These are phyloP conservation scores for Rhexocercosporidium sp. DNA, from an alignment of 2,329 filamentous ascomycete genomes.

Conservation along the genomic window DNA sequence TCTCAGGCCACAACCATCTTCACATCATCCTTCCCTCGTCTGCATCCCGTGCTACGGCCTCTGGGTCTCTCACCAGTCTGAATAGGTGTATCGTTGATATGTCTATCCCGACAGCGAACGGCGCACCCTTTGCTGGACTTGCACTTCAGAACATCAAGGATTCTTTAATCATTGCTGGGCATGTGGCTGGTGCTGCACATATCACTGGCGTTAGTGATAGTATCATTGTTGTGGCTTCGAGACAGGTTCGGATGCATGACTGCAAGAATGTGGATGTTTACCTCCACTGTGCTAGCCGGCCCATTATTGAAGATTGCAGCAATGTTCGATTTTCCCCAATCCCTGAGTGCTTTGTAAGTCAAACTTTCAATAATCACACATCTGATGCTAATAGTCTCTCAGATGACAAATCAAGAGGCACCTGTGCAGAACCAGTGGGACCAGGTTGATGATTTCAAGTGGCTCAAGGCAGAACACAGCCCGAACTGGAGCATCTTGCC, in stretches of 20 bases:
- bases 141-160: conserved; percentile 71
- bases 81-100: conserved; percentile 79
- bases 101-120: conserved; percentile 66
- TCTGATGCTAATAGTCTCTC: conserved; percentile 19
- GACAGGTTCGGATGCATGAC: conserved; percentile 94
- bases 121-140: conserved; percentile 72
- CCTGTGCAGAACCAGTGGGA: conserved; percentile 74
- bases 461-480: conserved; percentile 84
- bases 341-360: conserved; percentile 70
- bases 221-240: conserved; percentile 77
- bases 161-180: conserved; percentile 78
- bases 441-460: conserved; percentile 96
- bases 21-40: conserved; percentile 80
- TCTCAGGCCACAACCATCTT: conserved; percentile 69
- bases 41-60: conserved; percentile 72
- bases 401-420: conserved; percentile 37
- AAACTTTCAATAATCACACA: not conserved
- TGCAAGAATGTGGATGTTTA: conserved; percentile 84
- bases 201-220: conserved; percentile 76
- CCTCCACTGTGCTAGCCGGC: conserved; percentile 78
- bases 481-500: conserved; percentile 84
- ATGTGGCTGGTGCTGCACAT: conserved; percentile 80
- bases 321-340: conserved; percentile 80
- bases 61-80: conserved; percentile 74
- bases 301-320: conserved; percentile 91